Evolutionary conservation across 164 flowering plant species (phyloP).

Genomic region (grape (Vitis vinifera)): DNA sequence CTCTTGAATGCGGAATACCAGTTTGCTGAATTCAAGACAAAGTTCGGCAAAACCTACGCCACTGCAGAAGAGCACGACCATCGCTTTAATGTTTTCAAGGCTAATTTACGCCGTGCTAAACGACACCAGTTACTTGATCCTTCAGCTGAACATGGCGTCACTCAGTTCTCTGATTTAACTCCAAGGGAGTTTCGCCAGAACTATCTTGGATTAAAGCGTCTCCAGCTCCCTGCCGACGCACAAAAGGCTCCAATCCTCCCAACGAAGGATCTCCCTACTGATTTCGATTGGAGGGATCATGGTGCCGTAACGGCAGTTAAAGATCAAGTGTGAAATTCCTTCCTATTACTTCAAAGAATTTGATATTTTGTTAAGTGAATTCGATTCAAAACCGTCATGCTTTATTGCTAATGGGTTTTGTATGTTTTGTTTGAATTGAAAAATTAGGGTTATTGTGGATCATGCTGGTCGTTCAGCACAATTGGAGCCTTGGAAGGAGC

Average conservation of each 20-base stretch:
- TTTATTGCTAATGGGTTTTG: not conserved
- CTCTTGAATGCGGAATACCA: constrained; percentile 62
- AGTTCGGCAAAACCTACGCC: constrained; percentile 61
- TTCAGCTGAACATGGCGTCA: constrained; percentile 85
- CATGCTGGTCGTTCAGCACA: constrained; percentile 96
- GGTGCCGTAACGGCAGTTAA: constrained; percentile 92
- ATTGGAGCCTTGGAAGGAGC: constrained; percentile 96
- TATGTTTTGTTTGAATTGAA: not conserved
- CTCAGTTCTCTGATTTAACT: constrained; percentile 87
- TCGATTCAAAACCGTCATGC: too few relatives aligned
- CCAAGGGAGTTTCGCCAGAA: constrained; percentile 64
- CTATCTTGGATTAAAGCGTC: constrained; percentile 53
- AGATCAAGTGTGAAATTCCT: constrained; percentile 61
- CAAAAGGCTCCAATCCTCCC: constrained; percentile 82
- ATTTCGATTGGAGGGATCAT: constrained; percentile 90
- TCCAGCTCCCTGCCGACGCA: constrained; percentile 56
- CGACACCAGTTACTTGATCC: constrained; percentile 82
- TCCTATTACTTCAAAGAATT: not conserved
- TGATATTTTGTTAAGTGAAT: too few relatives aligned
- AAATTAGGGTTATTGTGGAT: constrained; percentile 85
- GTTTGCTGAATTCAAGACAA: constrained; percentile 58
- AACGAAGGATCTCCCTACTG: constrained; percentile 68
- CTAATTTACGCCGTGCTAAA: constrained; percentile 73
- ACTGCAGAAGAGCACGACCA: constrained; percentile 73
- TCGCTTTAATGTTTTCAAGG: constrained; percentile 68